These are phyloP conservation scores for Lunularia cruciata DNA, from an alignment of 225 moss, liverwort and hornwort species.

Conservation along the genomic window DNA sequence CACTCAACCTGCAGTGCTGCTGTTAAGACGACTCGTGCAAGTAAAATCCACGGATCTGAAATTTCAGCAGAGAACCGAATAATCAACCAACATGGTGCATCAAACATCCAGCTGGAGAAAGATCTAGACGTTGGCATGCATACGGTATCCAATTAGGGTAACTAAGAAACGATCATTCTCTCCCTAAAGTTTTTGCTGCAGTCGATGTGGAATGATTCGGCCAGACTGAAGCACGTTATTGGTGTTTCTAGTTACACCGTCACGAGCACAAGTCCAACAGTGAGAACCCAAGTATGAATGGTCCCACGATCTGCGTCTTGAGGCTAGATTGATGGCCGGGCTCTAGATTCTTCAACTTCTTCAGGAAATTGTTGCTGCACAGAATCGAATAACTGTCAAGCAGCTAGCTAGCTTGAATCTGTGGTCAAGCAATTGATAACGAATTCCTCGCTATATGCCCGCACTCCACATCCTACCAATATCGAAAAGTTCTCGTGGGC, in stretches of 20 bases:
- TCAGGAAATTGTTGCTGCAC: background rate
- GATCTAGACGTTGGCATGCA: too few relatives aligned
- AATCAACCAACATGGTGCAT: too few relatives aligned
- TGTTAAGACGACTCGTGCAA: too few relatives aligned
- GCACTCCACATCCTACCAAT: background rate
- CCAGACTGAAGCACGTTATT: background rate
- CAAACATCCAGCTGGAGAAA: too few relatives aligned
- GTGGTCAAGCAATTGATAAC: background rate
- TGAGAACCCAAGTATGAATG: background rate
- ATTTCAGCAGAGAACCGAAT: too few relatives aligned
- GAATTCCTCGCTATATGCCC: background rate
- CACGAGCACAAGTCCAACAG: background rate
- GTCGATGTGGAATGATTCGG: background rate
- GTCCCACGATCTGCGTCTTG: constrained; percentile 8
- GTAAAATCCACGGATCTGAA: too few relatives aligned
- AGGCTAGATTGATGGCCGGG: background rate
- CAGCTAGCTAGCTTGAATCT: background rate
- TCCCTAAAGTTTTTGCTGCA: constrained; percentile 3
- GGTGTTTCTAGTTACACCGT: background rate
- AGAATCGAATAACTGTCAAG: background rate
- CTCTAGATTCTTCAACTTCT: background rate
- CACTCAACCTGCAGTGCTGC: too few relatives aligned
- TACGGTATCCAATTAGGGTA: background rate
- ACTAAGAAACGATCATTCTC: constrained; percentile 16
- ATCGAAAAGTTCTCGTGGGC: too few relatives aligned